These are phyloP conservation scores for Chlamydomonas incerta DNA, from an alignment of 139 green algal species.

Conservation along the genomic window DNA sequence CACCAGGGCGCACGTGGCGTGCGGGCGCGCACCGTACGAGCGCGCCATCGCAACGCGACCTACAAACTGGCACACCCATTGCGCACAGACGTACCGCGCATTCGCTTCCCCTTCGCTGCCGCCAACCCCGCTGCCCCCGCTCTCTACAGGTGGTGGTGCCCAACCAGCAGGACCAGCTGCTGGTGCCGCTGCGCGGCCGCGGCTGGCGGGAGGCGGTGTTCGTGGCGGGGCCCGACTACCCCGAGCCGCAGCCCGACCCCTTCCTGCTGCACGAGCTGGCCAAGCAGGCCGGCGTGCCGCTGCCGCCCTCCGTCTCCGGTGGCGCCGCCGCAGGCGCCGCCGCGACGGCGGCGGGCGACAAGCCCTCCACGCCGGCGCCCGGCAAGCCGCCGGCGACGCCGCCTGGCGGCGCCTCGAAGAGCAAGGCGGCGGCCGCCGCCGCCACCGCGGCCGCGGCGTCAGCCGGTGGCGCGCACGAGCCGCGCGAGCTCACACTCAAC, in stretches of 20 bases:
- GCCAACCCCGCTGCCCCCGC: no score
- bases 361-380: not conserved
- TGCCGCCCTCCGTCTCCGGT: conserved; percentile 9
- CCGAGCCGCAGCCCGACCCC: conserved; percentile 43
- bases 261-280: conserved; percentile 59
- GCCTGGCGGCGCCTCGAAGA: not conserved
- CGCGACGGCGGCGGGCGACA: not conserved
- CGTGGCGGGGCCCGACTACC: conserved; percentile 54
- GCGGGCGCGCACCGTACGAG: no score
- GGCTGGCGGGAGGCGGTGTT: conserved; percentile 67
- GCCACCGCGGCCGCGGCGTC: not conserved
- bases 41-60: no score
- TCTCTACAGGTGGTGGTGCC: conserved; percentile 64
- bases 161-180: conserved; percentile 68
- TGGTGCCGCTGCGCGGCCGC: conserved; percentile 56
- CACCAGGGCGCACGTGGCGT: no score
- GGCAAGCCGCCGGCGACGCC: not conserved
- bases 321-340: not conserved
- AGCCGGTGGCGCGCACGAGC: not conserved
- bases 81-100: no score
- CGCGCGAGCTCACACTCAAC: conserved; percentile 38
- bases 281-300: not conserved
- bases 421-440: not conserved
- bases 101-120: no score
- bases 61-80: no score